A percentile compares a stretch with the other conserved stretches of the same genome.
These are phyloP conservation scores for Cornus controversa DNA, from an alignment of 148 eudicot genomes.

Conservation along the genomic window DNA sequence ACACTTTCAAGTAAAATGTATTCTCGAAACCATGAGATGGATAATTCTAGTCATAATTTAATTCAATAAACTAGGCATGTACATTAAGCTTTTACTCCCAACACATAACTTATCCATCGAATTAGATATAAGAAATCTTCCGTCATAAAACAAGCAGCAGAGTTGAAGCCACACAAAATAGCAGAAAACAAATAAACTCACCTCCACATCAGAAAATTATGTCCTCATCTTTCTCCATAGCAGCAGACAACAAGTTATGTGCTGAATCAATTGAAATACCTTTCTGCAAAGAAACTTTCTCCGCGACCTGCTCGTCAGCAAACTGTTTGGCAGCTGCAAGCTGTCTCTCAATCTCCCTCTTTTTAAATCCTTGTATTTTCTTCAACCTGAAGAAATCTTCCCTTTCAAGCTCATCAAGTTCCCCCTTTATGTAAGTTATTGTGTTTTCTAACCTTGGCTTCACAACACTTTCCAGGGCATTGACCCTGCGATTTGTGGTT, in stretches of 20 bases:
- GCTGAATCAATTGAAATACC: constrained; percentile 52
- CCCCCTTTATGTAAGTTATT: constrained; percentile 72
- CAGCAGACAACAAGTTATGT: constrained; percentile 40
- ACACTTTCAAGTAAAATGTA: background rate
- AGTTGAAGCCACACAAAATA: background rate
- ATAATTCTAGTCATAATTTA: too few relatives aligned
- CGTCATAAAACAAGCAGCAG: background rate
- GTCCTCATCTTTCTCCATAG: constrained; percentile 55
- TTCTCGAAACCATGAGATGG: background rate
- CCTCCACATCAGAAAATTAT: constrained; percentile 45
- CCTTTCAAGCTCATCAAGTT: constrained; percentile 77
- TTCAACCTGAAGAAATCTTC: constrained; percentile 87
- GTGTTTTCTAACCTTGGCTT: constrained; percentile 76
- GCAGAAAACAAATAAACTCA: background rate
- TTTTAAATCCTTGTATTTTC: constrained; percentile 77
- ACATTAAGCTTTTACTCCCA: background rate
- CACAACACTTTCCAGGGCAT: constrained; percentile 77
- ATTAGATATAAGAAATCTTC: background rate
- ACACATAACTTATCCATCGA: background rate
- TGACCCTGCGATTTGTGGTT: constrained; percentile 86
- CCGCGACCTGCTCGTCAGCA: constrained; percentile 59
- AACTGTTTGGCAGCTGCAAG: constrained; percentile 44
- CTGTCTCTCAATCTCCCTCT: constrained; percentile 67
- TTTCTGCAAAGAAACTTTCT: constrained; percentile 47
- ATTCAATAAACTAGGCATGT: background rate